Conservation (phyloP, 352 stramenopile species). For the Thalassiosira livingstoniorum region DNA sequence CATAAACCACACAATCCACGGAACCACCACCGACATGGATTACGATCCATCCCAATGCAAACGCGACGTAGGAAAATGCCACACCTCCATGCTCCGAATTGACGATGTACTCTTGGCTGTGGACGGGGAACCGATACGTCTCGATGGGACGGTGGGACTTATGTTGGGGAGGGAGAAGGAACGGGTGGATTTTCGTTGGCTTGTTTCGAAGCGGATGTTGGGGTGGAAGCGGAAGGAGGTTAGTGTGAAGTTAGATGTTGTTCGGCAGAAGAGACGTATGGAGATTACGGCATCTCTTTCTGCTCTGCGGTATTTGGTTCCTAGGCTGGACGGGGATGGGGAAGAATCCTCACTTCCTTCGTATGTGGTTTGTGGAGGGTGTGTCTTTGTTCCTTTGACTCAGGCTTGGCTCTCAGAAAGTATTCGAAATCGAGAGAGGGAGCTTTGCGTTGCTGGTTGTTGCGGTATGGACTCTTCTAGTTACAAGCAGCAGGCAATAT, state of each 20-base stretch:
- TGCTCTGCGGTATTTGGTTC: constrained; percentile 23
- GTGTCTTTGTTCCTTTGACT: constrained; percentile 51
- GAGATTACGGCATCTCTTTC: constrained; percentile 17
- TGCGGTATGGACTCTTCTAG: not conserved
- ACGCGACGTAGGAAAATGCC: constrained; percentile 22
- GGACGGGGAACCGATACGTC: constrained; percentile 20
- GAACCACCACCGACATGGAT: constrained; percentile 5
- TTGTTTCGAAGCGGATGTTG: constrained; percentile 24
- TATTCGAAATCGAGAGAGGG: not conserved
- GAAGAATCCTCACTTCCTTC: constrained; percentile 18
- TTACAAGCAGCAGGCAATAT: too few relatives aligned
- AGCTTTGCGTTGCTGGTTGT: too few relatives aligned
- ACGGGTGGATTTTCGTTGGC: constrained; percentile 43
- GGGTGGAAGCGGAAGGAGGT: too few relatives aligned
- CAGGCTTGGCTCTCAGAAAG: constrained; percentile 34
- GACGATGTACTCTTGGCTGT: constrained; percentile 51
- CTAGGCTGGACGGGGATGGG: constrained; percentile 23
- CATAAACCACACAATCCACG: constrained; percentile 27
- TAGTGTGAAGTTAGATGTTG: constrained; percentile 35
- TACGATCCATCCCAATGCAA: constrained; percentile 15
- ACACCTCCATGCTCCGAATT: constrained; percentile 16
- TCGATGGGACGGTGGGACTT: constrained; percentile 44
- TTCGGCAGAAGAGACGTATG: constrained; percentile 28
- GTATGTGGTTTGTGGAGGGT: constrained; percentile 52
- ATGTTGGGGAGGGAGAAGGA: constrained; percentile 32